Base-by-base conservation (phyloP, 2,329 filamentous ascomycete genomes). In the Penicillium oxalicum region DNA sequence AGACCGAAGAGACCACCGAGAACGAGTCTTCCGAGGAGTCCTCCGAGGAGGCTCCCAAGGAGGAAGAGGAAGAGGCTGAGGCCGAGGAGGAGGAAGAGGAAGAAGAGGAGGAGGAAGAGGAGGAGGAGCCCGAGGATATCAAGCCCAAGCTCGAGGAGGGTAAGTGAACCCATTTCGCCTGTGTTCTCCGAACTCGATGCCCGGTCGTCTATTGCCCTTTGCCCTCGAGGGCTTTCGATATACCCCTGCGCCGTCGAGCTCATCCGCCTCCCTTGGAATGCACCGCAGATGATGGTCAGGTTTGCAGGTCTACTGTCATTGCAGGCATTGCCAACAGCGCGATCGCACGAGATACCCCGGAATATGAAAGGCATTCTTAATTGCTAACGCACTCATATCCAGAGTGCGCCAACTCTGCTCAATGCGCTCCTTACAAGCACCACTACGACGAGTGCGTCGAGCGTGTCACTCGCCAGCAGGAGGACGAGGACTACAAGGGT, bases 391-490 rank as follows among this genome's bases (percentile, higher is more conserved):
- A 13, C 11, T 28, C 28, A 45, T 44, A 34, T 61, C 61, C 73
- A 97, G 93, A 95, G 69, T 98, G 93, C 82, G 82, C 82, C 74
- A 83, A 91, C 72, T 90, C 90, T 58, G 80, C 86, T 72, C 78
- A 87, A 73, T 98, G 93, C 76, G 79, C 85, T 54, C 84, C 86
- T 51, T 81, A 82, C 68, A 98, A 97, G 84, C 91, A 97, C 80
- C 93, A 98, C 81, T 97, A 87, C 72, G 91, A 97, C 60, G 89
- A 96, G 77, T 98, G 93, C 73, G 90, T 91, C 63, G 91, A 95
- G 82, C 90, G 93, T 65, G 93, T 98, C 62, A 88, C 84, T 53
- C 74, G 59, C 64, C 73, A 79, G 68, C 70, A 78, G 62, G 82
- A 89, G 66, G 81, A 86, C 61, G 80, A 85, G 57, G 83, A 86